Evolutionary conservation across 2,329 filamentous ascomycete species (phyloP).

Genomic region (Cladophialophora bantiana): DNA sequence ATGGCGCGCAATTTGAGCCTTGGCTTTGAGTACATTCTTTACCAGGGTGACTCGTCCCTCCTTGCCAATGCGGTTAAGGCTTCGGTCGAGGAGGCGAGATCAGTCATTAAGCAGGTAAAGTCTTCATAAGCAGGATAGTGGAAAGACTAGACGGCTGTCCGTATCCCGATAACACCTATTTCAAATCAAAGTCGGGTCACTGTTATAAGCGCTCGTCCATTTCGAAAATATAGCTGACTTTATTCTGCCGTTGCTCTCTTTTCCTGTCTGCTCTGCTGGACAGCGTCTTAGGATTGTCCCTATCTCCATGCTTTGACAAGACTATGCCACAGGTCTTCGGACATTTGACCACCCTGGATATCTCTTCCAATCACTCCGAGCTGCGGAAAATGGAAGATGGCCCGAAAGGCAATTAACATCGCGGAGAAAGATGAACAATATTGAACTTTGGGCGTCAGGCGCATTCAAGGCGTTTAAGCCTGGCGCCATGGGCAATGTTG

Average conservation of each 20-base stretch:
- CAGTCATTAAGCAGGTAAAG: slow-evolving; percentile 1
- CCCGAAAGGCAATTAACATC: not conserved
- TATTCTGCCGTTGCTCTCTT: too few relatives aligned
- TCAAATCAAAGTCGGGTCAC: too few relatives aligned
- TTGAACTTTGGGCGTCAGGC: not conserved
- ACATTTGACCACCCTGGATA: slow-evolving; percentile 35
- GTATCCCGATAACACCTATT: too few relatives aligned
- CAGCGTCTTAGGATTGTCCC: slow-evolving; percentile 43
- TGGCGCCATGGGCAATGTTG: not conserved
- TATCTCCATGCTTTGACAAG: not conserved
- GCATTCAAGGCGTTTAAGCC: not conserved
- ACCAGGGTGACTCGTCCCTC: slow-evolving; percentile 1
- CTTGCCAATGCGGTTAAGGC: not conserved
- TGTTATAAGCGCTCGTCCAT: too few relatives aligned
- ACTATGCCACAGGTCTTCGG: slow-evolving; percentile 28
- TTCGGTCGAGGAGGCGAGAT: not conserved
- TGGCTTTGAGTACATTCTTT: slow-evolving; percentile 5
- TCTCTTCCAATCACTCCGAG: slow-evolving; percentile 30
- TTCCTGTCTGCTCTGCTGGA: slow-evolving; percentile 42
- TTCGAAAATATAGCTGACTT: too few relatives aligned
- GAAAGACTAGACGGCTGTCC: too few relatives aligned
- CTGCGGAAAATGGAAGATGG: slow-evolving; percentile 9
- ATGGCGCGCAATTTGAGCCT: slow-evolving; percentile 3
- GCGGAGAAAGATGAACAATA: not conserved
- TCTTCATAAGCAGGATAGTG: not conserved